phyloP scores from a whole-genome alignment of 352 stramenopile species.

The Phytophthora hibernalis region DNA sequence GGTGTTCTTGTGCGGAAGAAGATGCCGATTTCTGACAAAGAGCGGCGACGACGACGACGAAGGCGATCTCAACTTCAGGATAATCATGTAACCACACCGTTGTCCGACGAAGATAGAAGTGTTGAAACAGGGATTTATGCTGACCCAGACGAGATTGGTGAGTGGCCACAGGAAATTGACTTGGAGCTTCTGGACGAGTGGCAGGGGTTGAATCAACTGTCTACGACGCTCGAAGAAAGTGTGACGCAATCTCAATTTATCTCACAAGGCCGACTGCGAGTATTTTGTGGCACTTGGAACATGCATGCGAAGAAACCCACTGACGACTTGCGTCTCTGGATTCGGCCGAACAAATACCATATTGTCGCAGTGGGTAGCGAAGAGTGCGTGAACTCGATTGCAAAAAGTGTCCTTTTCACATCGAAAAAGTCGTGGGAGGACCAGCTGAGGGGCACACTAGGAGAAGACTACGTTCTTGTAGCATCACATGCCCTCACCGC shows the following conservation, averaged over 20 bases:
- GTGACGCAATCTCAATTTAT: slow-evolving; percentile 54
- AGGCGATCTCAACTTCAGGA: slow-evolving; percentile 10
- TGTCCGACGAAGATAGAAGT: background rate
- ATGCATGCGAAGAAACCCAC: slow-evolving; percentile 78
- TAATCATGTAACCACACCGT: background rate
- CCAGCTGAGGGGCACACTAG: slow-evolving; percentile 62
- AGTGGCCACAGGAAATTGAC: slow-evolving; percentile 67
- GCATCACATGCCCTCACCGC: slow-evolving; percentile 92
- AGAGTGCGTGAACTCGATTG: slow-evolving; percentile 94
- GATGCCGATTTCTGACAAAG: slow-evolving; percentile 22
- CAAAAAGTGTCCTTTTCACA: slow-evolving; percentile 93
- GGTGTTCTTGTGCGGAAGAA: slow-evolving; percentile 45
- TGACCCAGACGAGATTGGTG: slow-evolving; percentile 28
- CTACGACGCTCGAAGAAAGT: slow-evolving; percentile 26
- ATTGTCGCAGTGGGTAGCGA: slow-evolving; percentile 91
- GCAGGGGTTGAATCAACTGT: slow-evolving; percentile 54
- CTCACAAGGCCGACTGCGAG: slow-evolving; percentile 50
- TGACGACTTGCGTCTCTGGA: slow-evolving; percentile 71
- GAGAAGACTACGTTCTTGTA: slow-evolving; percentile 90
- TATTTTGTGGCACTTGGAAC: slow-evolving; percentile 90
- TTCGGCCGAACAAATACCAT: slow-evolving; percentile 85
- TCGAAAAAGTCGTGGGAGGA: slow-evolving; percentile 88
- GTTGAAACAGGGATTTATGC: slow-evolving; percentile 27
- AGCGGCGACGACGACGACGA: slow-evolving; percentile 18
- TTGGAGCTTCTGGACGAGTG: slow-evolving; percentile 57